A percentile compares a stretch with the other conserved stretches of the same genome.
These are phyloP conservation scores for Umbellularia californica DNA, from an alignment of 164 flowering plant genomes.

Conservation along the genomic window DNA sequence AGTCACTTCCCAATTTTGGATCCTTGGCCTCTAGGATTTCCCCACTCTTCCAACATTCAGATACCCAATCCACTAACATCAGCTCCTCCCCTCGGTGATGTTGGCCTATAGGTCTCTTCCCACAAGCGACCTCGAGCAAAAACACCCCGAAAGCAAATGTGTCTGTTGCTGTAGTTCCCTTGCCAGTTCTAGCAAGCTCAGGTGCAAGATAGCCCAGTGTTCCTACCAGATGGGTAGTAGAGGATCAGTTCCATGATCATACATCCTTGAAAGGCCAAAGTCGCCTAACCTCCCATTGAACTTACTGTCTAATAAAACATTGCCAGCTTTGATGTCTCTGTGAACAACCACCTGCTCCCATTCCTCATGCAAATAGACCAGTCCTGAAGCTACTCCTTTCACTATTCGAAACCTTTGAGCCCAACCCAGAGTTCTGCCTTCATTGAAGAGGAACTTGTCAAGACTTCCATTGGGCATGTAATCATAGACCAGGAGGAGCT, in stretches of 20 bases:
- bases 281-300: constrained; percentile 14
- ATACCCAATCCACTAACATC: constrained; percentile 22
- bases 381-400: constrained; percentile 15
- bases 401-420: constrained; percentile 10
- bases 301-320: constrained; percentile 15
- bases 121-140: constrained; percentile 15
- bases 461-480: constrained; percentile 18
- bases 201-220: constrained; percentile 16
- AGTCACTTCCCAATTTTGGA: constrained; percentile 13
- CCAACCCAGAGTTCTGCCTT: constrained; percentile 6
- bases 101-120: constrained; percentile 31
- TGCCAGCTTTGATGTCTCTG: constrained; percentile 18
- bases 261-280: constrained; percentile 17
- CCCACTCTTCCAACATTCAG: constrained; percentile 17
- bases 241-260: constrained; percentile 15
- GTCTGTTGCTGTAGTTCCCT: constrained; percentile 14
- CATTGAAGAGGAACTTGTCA: constrained; percentile 12
- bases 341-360: constrained; percentile 16
- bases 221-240: constrained; percentile 12
- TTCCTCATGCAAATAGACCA: constrained; percentile 10
- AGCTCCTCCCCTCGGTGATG: not conserved
- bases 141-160: constrained; percentile 15
- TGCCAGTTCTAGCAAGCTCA: constrained; percentile 12
- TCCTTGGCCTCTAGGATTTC: constrained; percentile 14
- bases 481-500: constrained; percentile 18